These are phyloP conservation scores for Patellaria atrata DNA, from an alignment of 495 filamentous ascomycete species.

Conservation along the genomic window DNA sequence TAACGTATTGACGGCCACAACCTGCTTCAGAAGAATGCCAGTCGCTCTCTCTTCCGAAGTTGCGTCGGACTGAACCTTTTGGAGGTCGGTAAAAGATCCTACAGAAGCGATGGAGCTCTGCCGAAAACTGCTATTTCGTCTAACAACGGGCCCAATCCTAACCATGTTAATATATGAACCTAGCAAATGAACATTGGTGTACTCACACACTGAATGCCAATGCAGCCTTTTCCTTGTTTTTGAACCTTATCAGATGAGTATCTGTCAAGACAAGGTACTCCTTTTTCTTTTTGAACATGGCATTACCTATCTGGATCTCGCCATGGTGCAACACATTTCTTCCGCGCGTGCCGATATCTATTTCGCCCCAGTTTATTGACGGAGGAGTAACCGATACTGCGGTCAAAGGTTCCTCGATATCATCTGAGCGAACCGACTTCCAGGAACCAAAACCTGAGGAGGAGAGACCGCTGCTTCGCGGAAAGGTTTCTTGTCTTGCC, in stretches of 20 bases:
- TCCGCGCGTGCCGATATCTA: conserved; percentile 26
- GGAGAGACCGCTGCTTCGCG: conserved; percentile 26
- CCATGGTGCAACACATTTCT: conserved; percentile 50
- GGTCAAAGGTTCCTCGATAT: conserved; percentile 32
- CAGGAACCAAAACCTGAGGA: conserved; percentile 45
- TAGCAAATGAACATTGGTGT: conserved; percentile 2
- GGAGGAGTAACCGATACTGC: conserved; percentile 21
- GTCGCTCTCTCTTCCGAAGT: conserved; percentile 36
- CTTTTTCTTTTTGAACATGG: conserved; percentile 70
- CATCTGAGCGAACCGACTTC: conserved; percentile 38
- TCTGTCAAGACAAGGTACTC: conserved; percentile 89
- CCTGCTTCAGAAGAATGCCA: conserved; percentile 52
- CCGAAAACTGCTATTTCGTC: conserved; percentile 11
- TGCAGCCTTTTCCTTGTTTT: conserved; percentile 54
- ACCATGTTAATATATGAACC: not conserved
- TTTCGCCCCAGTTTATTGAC: conserved; percentile 18
- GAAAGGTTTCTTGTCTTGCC: conserved; percentile 2
- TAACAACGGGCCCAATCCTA: conserved; percentile 10
- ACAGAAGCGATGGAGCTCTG: conserved; percentile 38
- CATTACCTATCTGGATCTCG: conserved; percentile 63
- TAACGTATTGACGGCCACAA: conserved; percentile 65
- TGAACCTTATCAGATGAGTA: conserved; percentile 68
- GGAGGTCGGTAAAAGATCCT: conserved; percentile 47
- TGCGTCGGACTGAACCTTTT: conserved; percentile 32
- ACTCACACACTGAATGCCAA: conserved; percentile 40